Evolutionary conservation across 2,329 filamentous ascomycete species (phyloP), one percentile per base, ranked within the genome.

Genomic region (Phialemoniopsis sp.): DNA sequence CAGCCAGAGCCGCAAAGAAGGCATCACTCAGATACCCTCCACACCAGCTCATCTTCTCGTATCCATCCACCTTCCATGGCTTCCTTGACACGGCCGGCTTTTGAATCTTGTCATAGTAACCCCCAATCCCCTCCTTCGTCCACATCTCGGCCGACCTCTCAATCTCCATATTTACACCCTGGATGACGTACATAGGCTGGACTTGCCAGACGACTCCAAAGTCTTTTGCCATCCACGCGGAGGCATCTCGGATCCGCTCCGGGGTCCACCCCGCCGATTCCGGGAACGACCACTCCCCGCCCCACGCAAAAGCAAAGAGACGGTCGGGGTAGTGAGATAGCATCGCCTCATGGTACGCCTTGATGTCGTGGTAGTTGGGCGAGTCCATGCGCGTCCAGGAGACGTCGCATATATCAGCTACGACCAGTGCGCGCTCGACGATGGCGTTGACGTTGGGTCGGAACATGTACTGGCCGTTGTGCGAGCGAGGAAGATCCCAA

Each of bases 191-290:
- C 37, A 63, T 60, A 3, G 59, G 61, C 51, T 64, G 60, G 2
- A 63, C 57, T 37, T 64, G 60, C 60, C 58, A 64, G 3, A 57
- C 54, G 9, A 63, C 46, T 5, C 58, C 54, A n/a, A n/a, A n/a
- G 47, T 59, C 52, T 45, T 59, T 59, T 34, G 60, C 58, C 31
- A 63, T 33, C 34, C 62, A 58, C 29, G 45, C 42, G n/a, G 49
- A 55, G 13, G 63, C 43, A 0, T 46, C 53, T 42, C 59, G 55
- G n/a, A 63, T 43, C 14, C 58, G 47, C 19, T 56, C 52, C 3
- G 49, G 35, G 8, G 51, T 47, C 46, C 57, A 63, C 2, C n/a
- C n/a, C n/a, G 58, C 60, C 3, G 56, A 56, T 41, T 57, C 56
- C 16, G 39, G 46, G 37, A 46, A 64, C 32, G 61, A 53, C 40